Conservation (phyloP, 1,139 yeast genomes). For the Williopsis jadinii region DNA sequence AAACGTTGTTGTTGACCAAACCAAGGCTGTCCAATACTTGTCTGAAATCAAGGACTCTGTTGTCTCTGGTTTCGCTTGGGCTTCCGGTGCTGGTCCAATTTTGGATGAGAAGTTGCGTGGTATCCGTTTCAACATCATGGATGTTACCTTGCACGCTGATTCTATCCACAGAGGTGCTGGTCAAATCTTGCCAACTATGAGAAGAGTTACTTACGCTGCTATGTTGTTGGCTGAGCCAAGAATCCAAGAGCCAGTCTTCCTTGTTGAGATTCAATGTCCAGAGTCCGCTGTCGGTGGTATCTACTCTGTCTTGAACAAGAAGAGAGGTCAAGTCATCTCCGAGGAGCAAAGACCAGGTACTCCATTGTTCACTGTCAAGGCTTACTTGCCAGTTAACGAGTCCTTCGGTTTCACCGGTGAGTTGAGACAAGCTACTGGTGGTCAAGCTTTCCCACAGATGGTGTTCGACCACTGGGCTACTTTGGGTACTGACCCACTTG, state of each 20-base stretch:
- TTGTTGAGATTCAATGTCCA: conserved; percentile 92
- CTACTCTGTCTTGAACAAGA: conserved; percentile 84
- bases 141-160: conserved; percentile 31
- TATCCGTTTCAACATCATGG: conserved; percentile 46
- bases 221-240: conserved; percentile 82
- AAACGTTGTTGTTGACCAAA: conserved; percentile 63
- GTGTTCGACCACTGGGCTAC: conserved; percentile 98
- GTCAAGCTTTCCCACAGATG: conserved; percentile 99
- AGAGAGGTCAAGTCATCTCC: conserved; percentile 77
- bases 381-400: conserved; percentile 99
- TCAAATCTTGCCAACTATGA: conserved; percentile 63
- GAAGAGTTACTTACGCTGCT: conserved; percentile 65
- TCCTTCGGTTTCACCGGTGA: conserved; percentile 99
- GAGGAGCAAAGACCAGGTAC: conserved; percentile 99
- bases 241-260: conserved; percentile 83
- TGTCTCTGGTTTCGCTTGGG: conserved; percentile 78
- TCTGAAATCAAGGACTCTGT: conserved; percentile 61
- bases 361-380: conserved; percentile 97
- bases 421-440: conserved; percentile 99
- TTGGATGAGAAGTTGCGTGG: conserved; percentile 88
- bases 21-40: conserved; percentile 21
- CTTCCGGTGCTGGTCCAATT: conserved; percentile 80
- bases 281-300: conserved; percentile 94
- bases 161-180: conserved; percentile 31
- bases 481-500: conserved; percentile 88